Percentiles rank a stretch among this genome's conserved stretches.
phyloP scores from a whole-genome alignment of 768 basidiomycete genomes.

The Melanogaster broomeanus region DNA sequence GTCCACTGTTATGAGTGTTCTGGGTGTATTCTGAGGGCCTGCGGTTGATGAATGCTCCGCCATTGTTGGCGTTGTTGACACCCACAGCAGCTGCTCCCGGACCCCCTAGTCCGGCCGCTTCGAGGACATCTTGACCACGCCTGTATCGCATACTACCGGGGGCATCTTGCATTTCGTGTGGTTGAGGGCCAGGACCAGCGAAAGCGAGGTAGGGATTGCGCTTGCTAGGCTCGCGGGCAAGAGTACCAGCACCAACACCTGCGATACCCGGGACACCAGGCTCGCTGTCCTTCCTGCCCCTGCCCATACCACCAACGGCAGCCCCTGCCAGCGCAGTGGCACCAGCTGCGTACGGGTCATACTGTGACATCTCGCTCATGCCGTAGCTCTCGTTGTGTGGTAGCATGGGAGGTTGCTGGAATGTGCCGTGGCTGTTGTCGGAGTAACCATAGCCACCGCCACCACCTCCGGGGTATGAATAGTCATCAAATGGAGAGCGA shows the following conservation, averaged over 20 bases:
- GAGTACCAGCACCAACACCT: constrained; percentile 35
- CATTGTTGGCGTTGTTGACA: background rate
- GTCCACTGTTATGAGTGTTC: constrained; percentile 22
- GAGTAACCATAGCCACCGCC: constrained; percentile 41
- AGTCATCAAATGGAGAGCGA: constrained; percentile 55
- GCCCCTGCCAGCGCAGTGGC: constrained; percentile 21
- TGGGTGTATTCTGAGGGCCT: constrained; percentile 29
- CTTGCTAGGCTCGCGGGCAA: constrained; percentile 28
- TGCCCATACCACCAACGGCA: constrained; percentile 20
- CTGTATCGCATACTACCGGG: constrained; percentile 16
- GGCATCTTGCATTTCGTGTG: constrained; percentile 15
- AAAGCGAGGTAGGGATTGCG: constrained; percentile 41
- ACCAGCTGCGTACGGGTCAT: constrained; percentile 36
- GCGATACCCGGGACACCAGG: constrained; percentile 42
- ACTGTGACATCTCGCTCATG: constrained; percentile 50
- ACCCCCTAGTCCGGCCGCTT: constrained; percentile 26
- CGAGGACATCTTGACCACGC: constrained; percentile 28
- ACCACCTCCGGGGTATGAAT: constrained; percentile 25
- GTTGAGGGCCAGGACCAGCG: constrained; percentile 31
- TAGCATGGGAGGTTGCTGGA: constrained; percentile 45
- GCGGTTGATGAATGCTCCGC: constrained; percentile 17
- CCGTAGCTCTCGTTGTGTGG: constrained; percentile 45
- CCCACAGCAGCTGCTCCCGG: constrained; percentile 14
- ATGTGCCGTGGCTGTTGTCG: constrained; percentile 59
- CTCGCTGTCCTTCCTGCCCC: constrained; percentile 31